These are phyloP conservation scores for Penicillium palitans DNA, from an alignment of 2,329 filamentous ascomycete genomes.

Conservation along the genomic window DNA sequence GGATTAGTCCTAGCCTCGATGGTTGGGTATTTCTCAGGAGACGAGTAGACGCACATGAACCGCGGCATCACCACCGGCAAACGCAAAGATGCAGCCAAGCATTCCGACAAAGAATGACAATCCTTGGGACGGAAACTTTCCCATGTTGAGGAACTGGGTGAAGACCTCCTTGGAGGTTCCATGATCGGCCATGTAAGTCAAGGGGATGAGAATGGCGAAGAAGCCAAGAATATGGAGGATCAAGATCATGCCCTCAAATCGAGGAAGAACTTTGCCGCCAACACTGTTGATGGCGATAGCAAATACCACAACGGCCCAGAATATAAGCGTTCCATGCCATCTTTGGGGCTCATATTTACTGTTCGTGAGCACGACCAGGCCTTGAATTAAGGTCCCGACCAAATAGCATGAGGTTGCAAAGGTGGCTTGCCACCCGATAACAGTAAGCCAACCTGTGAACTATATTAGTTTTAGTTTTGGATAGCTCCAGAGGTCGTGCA, in stretches of 20 bases:
- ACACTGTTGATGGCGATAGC: slow-evolving; percentile 47
- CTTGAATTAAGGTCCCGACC: slow-evolving; percentile 38
- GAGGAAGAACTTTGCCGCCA: slow-evolving; percentile 45
- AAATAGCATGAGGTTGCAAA: slow-evolving; percentile 39
- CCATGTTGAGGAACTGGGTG: slow-evolving; percentile 50
- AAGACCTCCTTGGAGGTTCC: slow-evolving; percentile 48
- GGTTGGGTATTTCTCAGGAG: neutral
- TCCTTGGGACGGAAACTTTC: slow-evolving; percentile 44
- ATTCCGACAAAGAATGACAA: slow-evolving; percentile 45
- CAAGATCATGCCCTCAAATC: slow-evolving; percentile 51
- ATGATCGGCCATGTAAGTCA: slow-evolving; percentile 46
- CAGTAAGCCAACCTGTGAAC: slow-evolving; percentile 41
- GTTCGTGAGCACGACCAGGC: slow-evolving; percentile 41
- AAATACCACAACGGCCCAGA: slow-evolving; percentile 46
- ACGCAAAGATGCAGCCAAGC: slow-evolving; percentile 38
- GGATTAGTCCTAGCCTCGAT: neutral
- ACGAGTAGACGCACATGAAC: slow-evolving; percentile 36
- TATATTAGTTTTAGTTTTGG: neutral
- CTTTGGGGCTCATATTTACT: slow-evolving; percentile 38
- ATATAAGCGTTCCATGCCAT: slow-evolving; percentile 54
- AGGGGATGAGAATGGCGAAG: slow-evolving; percentile 53
- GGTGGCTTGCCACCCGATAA: slow-evolving; percentile 47
- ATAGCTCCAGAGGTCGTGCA: neutral
- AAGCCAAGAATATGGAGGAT: slow-evolving; percentile 55
- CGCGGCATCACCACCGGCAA: slow-evolving; percentile 41